A percentile compares a stretch with the other conserved stretches of the same genome.
Evolutionary conservation across 2,329 filamentous ascomycete species (phyloP).

Genomic region (Macrophomina pseudophaseolina): DNA sequence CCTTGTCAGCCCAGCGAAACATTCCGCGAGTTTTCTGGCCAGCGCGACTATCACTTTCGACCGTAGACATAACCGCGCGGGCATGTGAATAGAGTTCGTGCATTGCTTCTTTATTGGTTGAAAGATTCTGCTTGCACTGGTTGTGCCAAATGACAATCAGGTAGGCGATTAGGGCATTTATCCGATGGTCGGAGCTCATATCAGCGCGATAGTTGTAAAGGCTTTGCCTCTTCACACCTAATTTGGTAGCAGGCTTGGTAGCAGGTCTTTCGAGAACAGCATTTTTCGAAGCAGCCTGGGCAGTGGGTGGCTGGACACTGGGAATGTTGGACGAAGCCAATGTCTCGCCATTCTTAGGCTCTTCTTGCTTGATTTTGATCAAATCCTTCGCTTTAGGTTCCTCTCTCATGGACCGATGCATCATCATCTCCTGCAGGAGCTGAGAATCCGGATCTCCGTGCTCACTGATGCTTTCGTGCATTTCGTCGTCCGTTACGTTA

Average conservation of each 20-base stretch:
- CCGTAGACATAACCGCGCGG: background rate
- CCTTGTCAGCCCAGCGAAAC: background rate
- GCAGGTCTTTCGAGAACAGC: background rate
- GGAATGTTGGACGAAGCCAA: background rate
- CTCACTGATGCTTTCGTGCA: background rate
- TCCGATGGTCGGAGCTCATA: background rate
- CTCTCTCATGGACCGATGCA: background rate
- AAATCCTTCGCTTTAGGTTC: background rate
- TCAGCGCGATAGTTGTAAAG: background rate
- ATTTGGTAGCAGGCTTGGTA: background rate
- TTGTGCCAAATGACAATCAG: background rate
- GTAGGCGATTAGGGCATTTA: slow-evolving; percentile 1
- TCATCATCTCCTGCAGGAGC: background rate
- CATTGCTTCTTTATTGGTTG: background rate
- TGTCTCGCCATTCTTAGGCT: background rate
- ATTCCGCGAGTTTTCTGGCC: background rate
- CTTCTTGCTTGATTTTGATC: background rate
- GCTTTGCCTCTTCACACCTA: background rate
- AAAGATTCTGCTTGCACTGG: background rate
- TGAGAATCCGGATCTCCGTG: background rate
- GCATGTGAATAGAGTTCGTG: background rate
- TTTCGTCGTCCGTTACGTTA: background rate
- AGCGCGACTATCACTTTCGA: background rate
- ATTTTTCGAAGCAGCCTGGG: background rate
- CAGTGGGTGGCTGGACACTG: background rate